These are phyloP conservation scores for Geotrichum cucujoidarum DNA, from an alignment of 1,139 yeast species.

Conservation along the genomic window DNA sequence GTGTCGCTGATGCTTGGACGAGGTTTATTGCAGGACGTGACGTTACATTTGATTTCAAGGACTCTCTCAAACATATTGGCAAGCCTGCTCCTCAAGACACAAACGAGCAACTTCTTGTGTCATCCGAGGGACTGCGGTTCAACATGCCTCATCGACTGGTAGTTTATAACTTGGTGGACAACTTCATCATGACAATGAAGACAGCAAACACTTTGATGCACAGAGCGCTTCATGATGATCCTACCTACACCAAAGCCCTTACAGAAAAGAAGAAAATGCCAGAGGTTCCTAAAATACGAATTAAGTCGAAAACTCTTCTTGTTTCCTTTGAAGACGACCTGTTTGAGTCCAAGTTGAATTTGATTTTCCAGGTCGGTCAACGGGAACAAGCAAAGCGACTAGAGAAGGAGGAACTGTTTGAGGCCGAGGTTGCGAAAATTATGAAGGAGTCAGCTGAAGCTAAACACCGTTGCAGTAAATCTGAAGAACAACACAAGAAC, in stretches of 20 bases:
- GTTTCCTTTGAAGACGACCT: constrained; percentile 74
- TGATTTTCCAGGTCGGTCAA: constrained; percentile 72
- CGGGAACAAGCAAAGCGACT: constrained; percentile 64
- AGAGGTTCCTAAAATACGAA: constrained; percentile 48
- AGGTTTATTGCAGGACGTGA: constrained; percentile 34
- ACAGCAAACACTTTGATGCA: constrained; percentile 51
- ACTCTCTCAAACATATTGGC: constrained; percentile 16
- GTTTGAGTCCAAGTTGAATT: constrained; percentile 70
- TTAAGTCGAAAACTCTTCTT: constrained; percentile 47
- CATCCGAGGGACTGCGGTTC: constrained; percentile 36
- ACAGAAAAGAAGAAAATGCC: constrained; percentile 32
- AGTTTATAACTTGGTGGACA: constrained; percentile 63
- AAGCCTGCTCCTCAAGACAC: constrained; percentile 11
- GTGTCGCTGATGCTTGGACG: constrained; percentile 45
- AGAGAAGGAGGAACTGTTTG: constrained; percentile 55
- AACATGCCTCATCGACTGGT: constrained; percentile 58
- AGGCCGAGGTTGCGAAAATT: constrained; percentile 37
- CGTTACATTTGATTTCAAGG: constrained; percentile 26
- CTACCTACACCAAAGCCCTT: constrained; percentile 40
- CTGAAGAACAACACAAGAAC: background rate
- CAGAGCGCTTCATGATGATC: constrained; percentile 46
- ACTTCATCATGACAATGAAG: constrained; percentile 56
- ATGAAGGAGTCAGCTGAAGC: constrained; percentile 18
- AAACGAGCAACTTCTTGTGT: constrained; percentile 27
- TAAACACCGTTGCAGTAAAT: background rate